Percentiles rank a stretch among this genome's conserved stretches.
phyloP scores from a whole-genome alignment of 352 stramenopile genomes.

The Pythium aquatile region DNA sequence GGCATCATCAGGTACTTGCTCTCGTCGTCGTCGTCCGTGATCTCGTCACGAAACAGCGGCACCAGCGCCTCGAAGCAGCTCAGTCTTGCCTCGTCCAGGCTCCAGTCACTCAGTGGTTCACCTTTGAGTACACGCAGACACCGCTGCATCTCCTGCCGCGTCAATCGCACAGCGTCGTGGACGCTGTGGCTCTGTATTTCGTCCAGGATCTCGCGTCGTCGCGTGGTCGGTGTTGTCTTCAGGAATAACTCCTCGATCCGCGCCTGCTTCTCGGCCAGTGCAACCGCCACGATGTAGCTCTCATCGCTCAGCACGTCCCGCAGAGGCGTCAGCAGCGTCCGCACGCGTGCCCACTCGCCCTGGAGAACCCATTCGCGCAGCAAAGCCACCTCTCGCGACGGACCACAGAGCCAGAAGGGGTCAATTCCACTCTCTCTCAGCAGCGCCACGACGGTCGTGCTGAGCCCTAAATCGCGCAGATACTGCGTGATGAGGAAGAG shows the following conservation, averaged over 20 bases:
- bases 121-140: conserved; percentile 18
- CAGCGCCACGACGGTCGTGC: conserved; percentile 40
- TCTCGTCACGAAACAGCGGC: conserved; percentile 40
- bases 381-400: conserved; percentile 40
- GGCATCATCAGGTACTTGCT: conserved; percentile 51
- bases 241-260: conserved; percentile 33
- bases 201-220: conserved; percentile 15
- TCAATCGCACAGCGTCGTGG: conserved; percentile 4
- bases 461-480: conserved; percentile 39
- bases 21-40: conserved; percentile 36
- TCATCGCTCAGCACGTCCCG: conserved; percentile 11
- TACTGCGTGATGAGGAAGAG: conserved; percentile 57
- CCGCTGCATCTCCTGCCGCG: conserved; percentile 11
- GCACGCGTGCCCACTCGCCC: conserved; percentile 40
- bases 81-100: conserved; percentile 38
- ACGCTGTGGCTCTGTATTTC: conserved; percentile 7
- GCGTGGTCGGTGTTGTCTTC: background rate
- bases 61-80: conserved; percentile 47
- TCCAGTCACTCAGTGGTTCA: conserved; percentile 12
- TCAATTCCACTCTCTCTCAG: conserved; percentile 58
- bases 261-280: conserved; percentile 39
- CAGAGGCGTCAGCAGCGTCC: conserved; percentile 43
- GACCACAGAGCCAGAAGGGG: conserved; percentile 52
- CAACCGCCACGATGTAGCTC: conserved; percentile 20
- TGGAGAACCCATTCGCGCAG: conserved; percentile 57